A percentile compares a stretch with the other conserved stretches of the same genome.
These are phyloP conservation scores for Aureobasidium sp. DNA, from an alignment of 2,329 filamentous ascomycete genomes.

Conservation along the genomic window DNA sequence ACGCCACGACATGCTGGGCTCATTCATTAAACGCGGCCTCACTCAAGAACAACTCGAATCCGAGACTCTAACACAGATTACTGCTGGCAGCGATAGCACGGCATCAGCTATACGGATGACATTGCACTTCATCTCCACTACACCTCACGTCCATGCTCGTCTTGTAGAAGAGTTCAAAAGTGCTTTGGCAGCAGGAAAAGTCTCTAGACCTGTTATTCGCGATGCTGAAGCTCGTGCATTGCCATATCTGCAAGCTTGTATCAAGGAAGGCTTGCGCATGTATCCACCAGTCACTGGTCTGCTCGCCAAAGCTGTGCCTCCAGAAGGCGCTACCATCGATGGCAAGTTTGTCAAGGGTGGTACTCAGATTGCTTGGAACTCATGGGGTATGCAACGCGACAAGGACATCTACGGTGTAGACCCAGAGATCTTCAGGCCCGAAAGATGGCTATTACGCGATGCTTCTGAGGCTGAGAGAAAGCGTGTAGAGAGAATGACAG, in stretches of 20 bases:
- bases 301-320: slow-evolving; percentile 31
- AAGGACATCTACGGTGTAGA: slow-evolving; percentile 33
- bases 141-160: slow-evolving; percentile 39
- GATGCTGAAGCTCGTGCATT: slow-evolving; percentile 38
- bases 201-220: slow-evolving; percentile 42
- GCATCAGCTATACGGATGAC: slow-evolving; percentile 49
- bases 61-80: slow-evolving; percentile 41
- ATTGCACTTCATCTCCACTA: slow-evolving; percentile 48
- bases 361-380: slow-evolving; percentile 34
- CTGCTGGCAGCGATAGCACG: slow-evolving; percentile 54
- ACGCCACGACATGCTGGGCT: slow-evolving; percentile 48
- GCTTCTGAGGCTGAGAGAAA: slow-evolving; percentile 24
- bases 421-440: slow-evolving; percentile 32
- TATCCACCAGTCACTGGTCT: slow-evolving; percentile 38
- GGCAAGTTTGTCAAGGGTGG: slow-evolving; percentile 32
- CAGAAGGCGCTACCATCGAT: slow-evolving; percentile 29
- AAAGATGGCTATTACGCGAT: slow-evolving; percentile 31
- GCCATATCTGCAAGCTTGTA: slow-evolving; percentile 41
- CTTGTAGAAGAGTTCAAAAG: slow-evolving; percentile 43
- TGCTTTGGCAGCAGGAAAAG: slow-evolving; percentile 32
- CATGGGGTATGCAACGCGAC: slow-evolving; percentile 33
- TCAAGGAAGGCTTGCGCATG: slow-evolving; percentile 42
- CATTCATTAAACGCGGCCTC: slow-evolving; percentile 44
- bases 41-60: slow-evolving; percentile 36
- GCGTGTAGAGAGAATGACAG: slow-evolving; percentile 29